A percentile compares a stretch with the other conserved stretches of the same genome.
phyloP scores from a whole-genome alignment of 208 protist species.

The Leishmania tarentolae region DNA sequence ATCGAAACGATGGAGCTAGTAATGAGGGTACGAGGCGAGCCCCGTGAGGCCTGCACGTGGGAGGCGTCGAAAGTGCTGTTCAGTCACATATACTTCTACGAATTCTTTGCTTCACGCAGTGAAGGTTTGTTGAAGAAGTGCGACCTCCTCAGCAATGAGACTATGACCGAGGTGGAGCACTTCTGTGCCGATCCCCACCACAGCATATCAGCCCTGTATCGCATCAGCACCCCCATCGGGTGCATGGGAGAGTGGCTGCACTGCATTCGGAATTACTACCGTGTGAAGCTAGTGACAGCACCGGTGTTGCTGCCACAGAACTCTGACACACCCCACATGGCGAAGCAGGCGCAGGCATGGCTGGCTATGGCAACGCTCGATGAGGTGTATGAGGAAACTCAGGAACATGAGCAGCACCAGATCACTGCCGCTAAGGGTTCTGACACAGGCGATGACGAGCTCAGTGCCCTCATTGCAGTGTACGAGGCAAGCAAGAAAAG shows the following conservation, averaged over 20 bases:
- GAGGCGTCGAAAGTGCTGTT: conserved; percentile 61
- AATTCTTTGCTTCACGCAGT: conserved; percentile 70
- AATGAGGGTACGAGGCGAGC: conserved; percentile 61
- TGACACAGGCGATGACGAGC: conserved; percentile 3
- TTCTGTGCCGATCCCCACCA: conserved; percentile 62
- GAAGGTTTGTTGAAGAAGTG: conserved; percentile 53
- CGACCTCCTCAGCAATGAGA: conserved; percentile 39
- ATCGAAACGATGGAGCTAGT: conserved; percentile 72
- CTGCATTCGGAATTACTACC: conserved; percentile 64
- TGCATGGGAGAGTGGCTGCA: conserved; percentile 69
- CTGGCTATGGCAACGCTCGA: conserved; percentile 11
- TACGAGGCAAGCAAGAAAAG: conserved; percentile 26
- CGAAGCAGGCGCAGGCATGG: conserved; percentile 12
- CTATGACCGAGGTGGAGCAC: conserved; percentile 53
- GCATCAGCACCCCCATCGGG: conserved; percentile 55
- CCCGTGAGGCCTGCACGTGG: conserved; percentile 41
- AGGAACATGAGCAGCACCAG: neutral
- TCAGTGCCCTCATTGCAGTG: neutral
- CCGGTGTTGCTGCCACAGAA: conserved; percentile 37
- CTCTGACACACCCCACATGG: conserved; percentile 6
- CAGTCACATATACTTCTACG: conserved; percentile 73
- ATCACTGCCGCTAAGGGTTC: neutral
- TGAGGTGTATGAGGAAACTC: neutral
- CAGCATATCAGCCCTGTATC: conserved; percentile 42
- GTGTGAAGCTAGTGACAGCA: conserved; percentile 49